Percentiles rank a stretch among this genome's conserved stretches.
Evolutionary conservation across 441 rosid genomes (phyloP).

Genomic region (Macaranga tanarius): DNA sequence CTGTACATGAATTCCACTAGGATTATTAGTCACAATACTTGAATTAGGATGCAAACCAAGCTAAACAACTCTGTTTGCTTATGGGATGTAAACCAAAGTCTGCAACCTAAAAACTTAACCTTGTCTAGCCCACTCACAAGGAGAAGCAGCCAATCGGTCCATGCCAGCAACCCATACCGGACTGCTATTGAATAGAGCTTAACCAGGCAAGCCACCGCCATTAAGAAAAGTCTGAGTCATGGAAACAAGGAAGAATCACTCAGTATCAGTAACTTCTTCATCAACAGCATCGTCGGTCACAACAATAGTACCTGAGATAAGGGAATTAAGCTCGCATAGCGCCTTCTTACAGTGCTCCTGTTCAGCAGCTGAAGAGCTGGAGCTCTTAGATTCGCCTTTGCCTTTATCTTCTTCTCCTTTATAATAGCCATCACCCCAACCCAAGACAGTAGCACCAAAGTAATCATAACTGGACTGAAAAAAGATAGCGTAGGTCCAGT

Average conservation of each 20-base stretch:
- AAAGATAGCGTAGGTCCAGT: conserved; percentile 94
- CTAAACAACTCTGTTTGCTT: conserved; percentile 84
- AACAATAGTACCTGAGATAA: conserved; percentile 66
- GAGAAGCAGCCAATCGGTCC: conserved; percentile 55
- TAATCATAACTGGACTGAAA: conserved; percentile 84
- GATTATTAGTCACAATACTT: conserved; percentile 48
- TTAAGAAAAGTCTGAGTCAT: conserved; percentile 83
- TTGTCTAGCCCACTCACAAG: conserved; percentile 74
- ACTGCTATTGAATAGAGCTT: conserved; percentile 50
- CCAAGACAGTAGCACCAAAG: conserved; percentile 48
- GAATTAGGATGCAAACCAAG: conserved; percentile 67
- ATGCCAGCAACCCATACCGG: conserved; percentile 77
- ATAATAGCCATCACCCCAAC: conserved; percentile 96
- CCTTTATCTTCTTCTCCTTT: conserved; percentile 78
- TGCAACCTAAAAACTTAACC: conserved; percentile 76
- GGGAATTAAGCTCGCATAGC: conserved; percentile 76
- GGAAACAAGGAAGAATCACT: conserved; percentile 91
- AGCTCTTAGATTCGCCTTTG: conserved; percentile 37
- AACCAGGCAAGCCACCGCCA: conserved; percentile 77
- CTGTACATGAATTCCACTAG: conserved; percentile 30
- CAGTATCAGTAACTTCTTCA: conserved; percentile 91
- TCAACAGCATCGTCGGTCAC: conserved; percentile 74
- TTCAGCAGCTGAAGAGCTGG: conserved; percentile 42
- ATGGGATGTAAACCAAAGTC: conserved; percentile 80
- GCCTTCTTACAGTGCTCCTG: conserved; percentile 86